Conservation (phyloP, 2,329 filamentous ascomycete genomes). For the Rugonectria rugulosa region DNA sequence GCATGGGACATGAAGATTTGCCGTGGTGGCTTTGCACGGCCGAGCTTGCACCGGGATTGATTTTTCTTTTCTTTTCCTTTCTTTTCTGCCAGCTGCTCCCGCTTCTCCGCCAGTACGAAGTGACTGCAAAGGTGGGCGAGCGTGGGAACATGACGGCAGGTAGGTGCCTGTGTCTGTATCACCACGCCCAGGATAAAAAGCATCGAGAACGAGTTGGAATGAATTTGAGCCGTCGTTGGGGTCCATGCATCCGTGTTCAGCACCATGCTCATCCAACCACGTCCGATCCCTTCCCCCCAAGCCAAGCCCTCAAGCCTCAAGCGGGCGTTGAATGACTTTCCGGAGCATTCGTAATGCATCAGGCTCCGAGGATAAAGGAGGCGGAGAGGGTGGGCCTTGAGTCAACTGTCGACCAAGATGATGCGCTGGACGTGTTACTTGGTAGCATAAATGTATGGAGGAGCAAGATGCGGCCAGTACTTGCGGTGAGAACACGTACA, state of each 20-base stretch:
- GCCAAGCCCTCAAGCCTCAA: conserved; percentile 9
- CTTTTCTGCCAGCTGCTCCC: no score
- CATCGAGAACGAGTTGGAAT: conserved; percentile 5
- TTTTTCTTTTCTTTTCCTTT: no score
- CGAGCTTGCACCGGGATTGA: conserved; percentile 12
- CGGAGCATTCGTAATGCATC: conserved; percentile 31
- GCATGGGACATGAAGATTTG: conserved; percentile 1
- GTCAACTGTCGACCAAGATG: conserved; percentile 17
- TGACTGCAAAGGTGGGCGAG: conserved; percentile 8
- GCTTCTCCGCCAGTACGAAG: conserved; percentile 10
- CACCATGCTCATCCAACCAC: conserved; percentile 12
- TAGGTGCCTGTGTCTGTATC: conserved; percentile 6
- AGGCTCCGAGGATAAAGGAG: conserved; percentile 5
- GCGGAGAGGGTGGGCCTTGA: conserved; percentile 27
- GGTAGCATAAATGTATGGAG: conserved; percentile 13
- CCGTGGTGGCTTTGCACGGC: conserved; percentile 1
- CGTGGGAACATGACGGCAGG: background rate
- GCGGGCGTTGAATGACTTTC: conserved; percentile 18
- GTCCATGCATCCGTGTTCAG: conserved; percentile 10
- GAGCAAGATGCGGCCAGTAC: background rate
- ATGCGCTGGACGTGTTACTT: conserved; percentile 18
- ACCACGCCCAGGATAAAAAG: background rate
- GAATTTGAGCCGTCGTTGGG: conserved; percentile 11
- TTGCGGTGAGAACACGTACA: no score
- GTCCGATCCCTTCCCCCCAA: conserved; percentile 1